Evolutionary conservation across 2,329 filamentous ascomycete species (phyloP), one percentile per base, ranked within the genome.

Genomic region (Metarhizium robertsii): DNA sequence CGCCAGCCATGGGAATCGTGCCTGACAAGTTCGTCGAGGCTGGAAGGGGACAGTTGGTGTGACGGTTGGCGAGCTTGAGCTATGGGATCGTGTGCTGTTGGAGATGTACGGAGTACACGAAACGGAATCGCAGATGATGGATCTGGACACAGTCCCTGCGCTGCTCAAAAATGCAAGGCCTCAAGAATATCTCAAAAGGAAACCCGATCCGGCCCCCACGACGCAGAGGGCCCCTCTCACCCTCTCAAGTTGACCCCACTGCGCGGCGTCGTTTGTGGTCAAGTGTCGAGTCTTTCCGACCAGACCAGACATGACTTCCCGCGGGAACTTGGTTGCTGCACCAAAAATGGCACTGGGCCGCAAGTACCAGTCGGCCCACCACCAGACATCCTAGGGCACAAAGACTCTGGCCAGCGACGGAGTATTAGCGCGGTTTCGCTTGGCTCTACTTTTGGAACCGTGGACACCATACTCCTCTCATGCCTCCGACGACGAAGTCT

Each of bases 1-100:
- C 62, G 46, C 58, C 58, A 16, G 62, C 57, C 64, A 67, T 64
- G 42, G 6, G 43, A 13, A 16, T 34, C 25, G 25, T 5, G 11
- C 13, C 13, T 36, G 34, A 36, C 13, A 36, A 13, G 8, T n/a
- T 25, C 25, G 18, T 13, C 16, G 51, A n/a, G n/a, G 42, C 29
- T 43, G 34, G 34, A 34, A 34, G 34, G 29, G 29, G n/a, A 11
- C 25, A 25, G 25, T 25, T 25, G 25, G 25, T 25, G 25, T 25
- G 25, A 25, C 25, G 25, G 25, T 30, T 32, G 16, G 40, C 40
- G n/a, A 42, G 14, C 13, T 32, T n/a, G 18, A 11, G 32, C 10
- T 34, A 11, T 34, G 32, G 6, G 32, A 34, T 34, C 3, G 7
- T 34, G 32, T 34, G 32, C 10, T 34, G 10, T 34, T 34, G 32